Base-by-base conservation (phyloP, 768 basidiomycete genomes). In the Termitomyces sp. region DNA sequence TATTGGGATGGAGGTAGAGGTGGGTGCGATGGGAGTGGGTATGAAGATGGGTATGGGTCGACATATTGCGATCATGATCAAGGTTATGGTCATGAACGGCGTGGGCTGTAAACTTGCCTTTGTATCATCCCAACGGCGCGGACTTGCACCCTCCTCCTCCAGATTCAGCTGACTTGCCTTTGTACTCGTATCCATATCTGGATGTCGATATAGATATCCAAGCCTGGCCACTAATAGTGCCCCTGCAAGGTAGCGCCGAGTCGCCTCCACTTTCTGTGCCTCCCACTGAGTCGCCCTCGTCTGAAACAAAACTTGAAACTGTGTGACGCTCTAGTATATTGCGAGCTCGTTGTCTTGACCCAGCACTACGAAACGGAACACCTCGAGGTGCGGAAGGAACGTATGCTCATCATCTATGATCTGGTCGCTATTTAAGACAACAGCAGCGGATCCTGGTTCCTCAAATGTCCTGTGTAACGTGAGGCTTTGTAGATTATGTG, bases 401-500 rank as follows among this genome's bases (percentile, higher is more conserved):
- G 84, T 84, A 66, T 87, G 85, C 44, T 69, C 63, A 12, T 78
- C 80, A 58, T 82, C 80, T 62, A 84, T 78, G 54, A 87, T 70
- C 60, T 86, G 83, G 66, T 88, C 86, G 55, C 79, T 82, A 4
- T 72, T 79, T 61, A 89, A 86, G 30, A 89, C 76, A 18, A 85
- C 82, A 2, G 78, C 72, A 18, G 85, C 86, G 1, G 82, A 77
- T 16, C 67, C 74, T 0, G 83, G 81, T 57, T 85, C 82, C 63
- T 83, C 84, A 60, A 87, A 82, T 33, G 81, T 84, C 27, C 87
- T 85, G 61, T 88, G 86, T 7, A 89, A 70, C 0, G 86, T 88
- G 39, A 89, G 73, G 60, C 81, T 81, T 65, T 82, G 78, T 49
- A 89, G 73, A 45, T 80, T 80, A 62, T 83, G 79, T n/a, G n/a